Conservation (phyloP, 768 basidiomycete genomes). For the Amanita pseudoporphyria region DNA sequence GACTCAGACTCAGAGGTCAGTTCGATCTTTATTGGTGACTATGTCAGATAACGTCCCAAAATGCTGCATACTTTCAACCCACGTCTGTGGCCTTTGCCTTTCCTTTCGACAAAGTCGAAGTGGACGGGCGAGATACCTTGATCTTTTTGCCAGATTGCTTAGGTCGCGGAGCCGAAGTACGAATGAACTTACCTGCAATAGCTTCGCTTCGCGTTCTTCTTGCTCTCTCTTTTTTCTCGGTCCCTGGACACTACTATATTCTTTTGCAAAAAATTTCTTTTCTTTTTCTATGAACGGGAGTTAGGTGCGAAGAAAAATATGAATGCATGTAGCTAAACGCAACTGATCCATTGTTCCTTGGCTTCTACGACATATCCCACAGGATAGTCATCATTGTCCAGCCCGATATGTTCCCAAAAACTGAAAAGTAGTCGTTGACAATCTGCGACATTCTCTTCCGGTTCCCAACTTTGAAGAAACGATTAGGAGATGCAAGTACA, state of each 20-base stretch:
- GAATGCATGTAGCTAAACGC: slow-evolving; percentile 11
- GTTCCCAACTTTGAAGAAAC: slow-evolving; percentile 54
- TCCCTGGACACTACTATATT: slow-evolving; percentile 17
- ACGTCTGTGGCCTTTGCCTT: not conserved
- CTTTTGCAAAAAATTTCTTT: slow-evolving; percentile 25
- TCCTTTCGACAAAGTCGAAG: not conserved
- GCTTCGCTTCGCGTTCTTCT: not conserved
- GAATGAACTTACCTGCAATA: not conserved
- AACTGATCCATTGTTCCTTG: slow-evolving; percentile 49
- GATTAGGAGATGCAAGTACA: not conserved
- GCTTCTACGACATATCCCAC: slow-evolving; percentile 37
- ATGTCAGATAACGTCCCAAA: not conserved
- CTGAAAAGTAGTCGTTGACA: slow-evolving; percentile 52
- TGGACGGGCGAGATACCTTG: not conserved
- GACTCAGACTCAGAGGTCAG: slow-evolving; percentile 8
- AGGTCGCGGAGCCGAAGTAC: not conserved
- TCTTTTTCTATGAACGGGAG: slow-evolving; percentile 23
- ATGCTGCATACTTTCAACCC: not conserved
- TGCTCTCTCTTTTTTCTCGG: slow-evolving; percentile 1
- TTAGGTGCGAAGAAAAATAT: not conserved
- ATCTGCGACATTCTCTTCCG: slow-evolving; percentile 42
- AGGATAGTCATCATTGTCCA: slow-evolving; percentile 44
- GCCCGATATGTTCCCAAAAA: slow-evolving; percentile 56
- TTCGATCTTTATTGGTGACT: slow-evolving; percentile 8
- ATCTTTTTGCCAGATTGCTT: not conserved